A percentile compares a stretch with the other conserved stretches of the same genome.
phyloP scores from a whole-genome alignment of 2,329 filamentous ascomycete species.

The Curvularia sp. region DNA sequence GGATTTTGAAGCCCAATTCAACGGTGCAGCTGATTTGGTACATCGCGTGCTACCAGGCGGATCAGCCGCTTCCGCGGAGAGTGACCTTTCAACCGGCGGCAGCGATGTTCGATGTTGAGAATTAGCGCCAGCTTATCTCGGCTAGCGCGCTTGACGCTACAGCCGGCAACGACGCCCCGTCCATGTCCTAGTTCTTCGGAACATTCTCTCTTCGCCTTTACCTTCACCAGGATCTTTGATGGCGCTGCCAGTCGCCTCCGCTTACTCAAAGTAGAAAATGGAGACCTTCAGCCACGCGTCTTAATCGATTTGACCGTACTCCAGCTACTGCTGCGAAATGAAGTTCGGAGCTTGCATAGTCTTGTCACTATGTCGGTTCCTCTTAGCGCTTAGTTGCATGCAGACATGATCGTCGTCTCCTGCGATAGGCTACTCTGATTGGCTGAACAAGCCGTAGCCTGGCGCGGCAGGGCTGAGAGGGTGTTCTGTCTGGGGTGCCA shows the following conservation, averaged over 20 bases:
- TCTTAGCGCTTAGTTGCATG: constrained; percentile 6
- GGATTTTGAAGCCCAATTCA: neutral
- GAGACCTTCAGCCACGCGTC: neutral
- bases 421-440: neutral
- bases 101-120: constrained; percentile 4
- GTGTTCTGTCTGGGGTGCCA: neutral
- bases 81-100: neutral
- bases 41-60: neutral
- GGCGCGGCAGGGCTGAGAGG: neutral
- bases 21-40: neutral
- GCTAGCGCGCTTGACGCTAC: constrained; percentile 9
- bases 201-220: neutral
- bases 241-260: constrained; percentile 11
- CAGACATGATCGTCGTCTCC: constrained; percentile 8
- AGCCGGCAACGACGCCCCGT: neutral
- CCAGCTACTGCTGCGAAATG: constrained; percentile 12
- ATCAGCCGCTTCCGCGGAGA: neutral
- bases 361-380: constrained; percentile 4
- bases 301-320: constrained; percentile 6
- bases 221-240: constrained; percentile 5
- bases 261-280: constrained; percentile 6
- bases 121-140: neutral
- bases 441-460: constrained; percentile 4
- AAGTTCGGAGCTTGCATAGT: constrained; percentile 1
- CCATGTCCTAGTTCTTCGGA: neutral